Evolutionary conservation across 2,329 filamentous ascomycete genomes (phyloP).

Genomic region (Beauveria asiatica): DNA sequence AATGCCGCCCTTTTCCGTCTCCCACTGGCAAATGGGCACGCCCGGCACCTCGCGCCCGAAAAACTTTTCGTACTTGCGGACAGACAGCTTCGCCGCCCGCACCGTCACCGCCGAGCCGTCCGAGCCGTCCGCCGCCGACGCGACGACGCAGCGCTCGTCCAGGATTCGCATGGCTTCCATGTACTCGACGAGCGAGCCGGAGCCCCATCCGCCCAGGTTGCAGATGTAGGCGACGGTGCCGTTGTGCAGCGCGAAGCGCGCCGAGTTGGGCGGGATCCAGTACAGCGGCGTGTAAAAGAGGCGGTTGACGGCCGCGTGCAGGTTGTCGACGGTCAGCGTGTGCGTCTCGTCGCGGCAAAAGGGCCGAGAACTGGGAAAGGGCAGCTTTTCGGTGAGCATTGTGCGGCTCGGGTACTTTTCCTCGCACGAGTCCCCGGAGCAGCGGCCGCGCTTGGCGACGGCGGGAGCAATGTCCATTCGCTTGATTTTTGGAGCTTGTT

Average conservation of each 20-base stretch:
- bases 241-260: slow-evolving; percentile 11
- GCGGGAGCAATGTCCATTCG: background rate
- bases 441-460: background rate
- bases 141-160: slow-evolving; percentile 1
- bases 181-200: slow-evolving; percentile 11
- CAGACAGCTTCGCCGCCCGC: background rate
- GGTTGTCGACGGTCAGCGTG: background rate
- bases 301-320: slow-evolving; percentile 7
- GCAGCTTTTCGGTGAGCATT: background rate
- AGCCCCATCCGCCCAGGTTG: slow-evolving; percentile 7
- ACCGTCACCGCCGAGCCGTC: background rate
- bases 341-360: background rate
- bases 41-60: slow-evolving; percentile 11
- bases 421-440: no score
- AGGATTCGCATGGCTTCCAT: slow-evolving; percentile 10
- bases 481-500: background rate
- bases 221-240: slow-evolving; percentile 8
- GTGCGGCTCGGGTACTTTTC: no score
- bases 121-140: background rate
- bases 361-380: background rate
- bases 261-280: slow-evolving; percentile 6
- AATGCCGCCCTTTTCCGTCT: slow-evolving; percentile 8
- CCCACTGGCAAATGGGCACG: slow-evolving; percentile 10
- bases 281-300: slow-evolving; percentile 12
- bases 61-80: background rate